phyloP scores from a whole-genome alignment of 2,329 filamentous ascomycete genomes.

The Fusarium marasasianum region DNA sequence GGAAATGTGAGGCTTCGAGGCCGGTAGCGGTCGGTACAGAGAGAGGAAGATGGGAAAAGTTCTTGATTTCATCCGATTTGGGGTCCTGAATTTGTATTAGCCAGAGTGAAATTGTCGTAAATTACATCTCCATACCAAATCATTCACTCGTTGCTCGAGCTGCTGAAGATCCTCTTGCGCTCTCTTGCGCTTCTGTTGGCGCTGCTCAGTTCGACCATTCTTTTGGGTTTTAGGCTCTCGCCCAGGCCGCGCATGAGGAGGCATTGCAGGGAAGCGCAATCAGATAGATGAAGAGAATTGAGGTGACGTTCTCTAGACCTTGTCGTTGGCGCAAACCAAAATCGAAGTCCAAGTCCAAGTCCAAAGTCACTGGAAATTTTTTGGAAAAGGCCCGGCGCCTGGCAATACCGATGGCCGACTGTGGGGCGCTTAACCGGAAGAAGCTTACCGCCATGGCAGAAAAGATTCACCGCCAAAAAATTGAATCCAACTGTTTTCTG shows the following conservation, averaged over 20 bases:
- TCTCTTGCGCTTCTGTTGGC: constrained; percentile 52
- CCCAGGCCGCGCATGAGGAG: constrained; percentile 38
- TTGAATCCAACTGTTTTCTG: constrained; percentile 38
- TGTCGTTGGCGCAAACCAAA: constrained; percentile 23
- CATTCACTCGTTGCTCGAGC: constrained; percentile 46
- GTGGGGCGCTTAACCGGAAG: background rate
- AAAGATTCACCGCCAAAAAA: constrained; percentile 48
- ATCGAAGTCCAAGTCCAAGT: background rate
- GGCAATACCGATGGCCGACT: constrained; percentile 33
- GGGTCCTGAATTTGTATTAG: constrained; percentile 59
- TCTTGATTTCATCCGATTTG: constrained; percentile 67
- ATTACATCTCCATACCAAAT: constrained; percentile 43
- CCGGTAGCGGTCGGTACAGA: constrained; percentile 82
- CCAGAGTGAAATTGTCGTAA: background rate
- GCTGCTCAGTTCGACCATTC: constrained; percentile 45
- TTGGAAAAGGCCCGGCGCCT: constrained; percentile 36
- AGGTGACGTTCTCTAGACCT: background rate
- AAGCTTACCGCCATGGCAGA: constrained; percentile 42
- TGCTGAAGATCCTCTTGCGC: constrained; percentile 49
- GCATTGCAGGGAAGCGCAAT: constrained; percentile 22
- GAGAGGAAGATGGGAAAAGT: constrained; percentile 86
- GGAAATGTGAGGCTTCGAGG: constrained; percentile 87
- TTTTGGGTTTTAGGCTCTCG: constrained; percentile 42
- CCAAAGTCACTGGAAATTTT: constrained; percentile 40
- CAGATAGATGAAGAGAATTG: constrained; percentile 1